Base-by-base conservation (phyloP, 2,329 filamentous ascomycete species). In the Plectosphaerella plurivora region DNA sequence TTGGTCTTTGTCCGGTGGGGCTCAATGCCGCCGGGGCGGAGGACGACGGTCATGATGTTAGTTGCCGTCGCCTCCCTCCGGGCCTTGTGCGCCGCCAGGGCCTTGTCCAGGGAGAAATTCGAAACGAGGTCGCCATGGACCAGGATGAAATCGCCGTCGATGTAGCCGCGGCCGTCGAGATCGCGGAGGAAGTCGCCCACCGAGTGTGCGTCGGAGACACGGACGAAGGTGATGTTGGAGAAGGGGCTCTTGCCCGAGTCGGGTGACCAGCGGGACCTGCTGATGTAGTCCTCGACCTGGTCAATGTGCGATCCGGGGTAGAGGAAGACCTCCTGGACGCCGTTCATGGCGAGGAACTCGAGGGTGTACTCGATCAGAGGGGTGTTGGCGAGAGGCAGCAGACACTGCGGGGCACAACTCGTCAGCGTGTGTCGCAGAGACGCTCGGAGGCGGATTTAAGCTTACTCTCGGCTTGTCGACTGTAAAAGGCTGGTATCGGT, bases 291-390 rank as follows among this genome's bases (percentile, higher is more conserved):
- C 72, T 97, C 92, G 51, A 99, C 82, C 67, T 91, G 84, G 54
- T 94, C 87, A 28, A 88, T 88, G 68, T 97, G 91, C 25, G 90
- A 86, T 55, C 91, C 89, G 61, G 88, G 93, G 73, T 97, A 97
- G 53, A 99, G 82, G 67, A 89, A 96, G 51, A 97, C 88, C 59
- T 97, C 90, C 61, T 94, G 86, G n/a, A 97, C 91, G 53, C 92
- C 91, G 53, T 94, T 91, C 79, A 93, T 93, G 58, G 91, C 91
- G 1, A 99, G 84, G 64, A 96, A 97, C 66, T 97, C 92, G 63
- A 97, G 85, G 4, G 93, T 97, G 69, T 99, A 97, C 70, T 99
- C 94, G 72, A 99, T 96, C 57, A 99, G 78, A 36, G 94, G 93
- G 2, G 87, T 92, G 69, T 97, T 97, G 55, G 91, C 94, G 55